Percentiles rank a stretch among this genome's conserved stretches.
phyloP scores from a whole-genome alignment of 106 monocot species.

The Agapanthus africanus region DNA sequence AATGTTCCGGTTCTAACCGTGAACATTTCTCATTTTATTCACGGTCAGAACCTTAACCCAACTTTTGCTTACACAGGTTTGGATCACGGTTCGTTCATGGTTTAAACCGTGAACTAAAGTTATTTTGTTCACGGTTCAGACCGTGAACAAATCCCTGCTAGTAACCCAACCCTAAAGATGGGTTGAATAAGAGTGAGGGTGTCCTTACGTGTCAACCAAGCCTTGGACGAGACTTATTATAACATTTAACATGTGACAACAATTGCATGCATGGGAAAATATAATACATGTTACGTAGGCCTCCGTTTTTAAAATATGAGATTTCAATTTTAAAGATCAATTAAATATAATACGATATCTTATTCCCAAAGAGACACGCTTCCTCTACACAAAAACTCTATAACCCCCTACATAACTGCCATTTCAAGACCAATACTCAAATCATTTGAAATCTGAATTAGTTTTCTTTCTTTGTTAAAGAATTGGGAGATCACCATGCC shows the following conservation, averaged over 20 bases:
- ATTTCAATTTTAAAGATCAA: too few species aligned
- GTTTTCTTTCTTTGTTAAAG: neutral
- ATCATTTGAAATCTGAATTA: neutral
- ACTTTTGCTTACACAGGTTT: too few species aligned
- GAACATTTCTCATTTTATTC: too few species aligned
- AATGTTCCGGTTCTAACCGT: too few species aligned
- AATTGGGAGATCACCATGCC: constrained; percentile 14
- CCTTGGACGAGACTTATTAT: neutral
- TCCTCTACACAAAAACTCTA: neutral
- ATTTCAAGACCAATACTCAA: neutral
- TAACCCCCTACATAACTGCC: constrained; percentile 10
- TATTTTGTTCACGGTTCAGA: too few species aligned
- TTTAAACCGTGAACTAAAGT: too few species aligned
- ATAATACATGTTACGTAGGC: constrained; percentile 6
- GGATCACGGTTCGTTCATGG: too few species aligned
- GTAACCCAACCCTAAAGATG: neutral
- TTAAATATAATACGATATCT: too few species aligned
- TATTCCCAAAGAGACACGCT: neutral
- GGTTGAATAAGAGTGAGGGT: neutral
- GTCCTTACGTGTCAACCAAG: neutral
- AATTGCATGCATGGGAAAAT: constrained; percentile 4
- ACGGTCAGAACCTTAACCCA: too few species aligned
- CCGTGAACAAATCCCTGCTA: too few species aligned
- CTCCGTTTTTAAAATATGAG: constrained; percentile 5
- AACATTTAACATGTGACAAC: neutral